Percentiles rank a stretch among this genome's conserved stretches.
phyloP scores from a whole-genome alignment of 2,329 filamentous ascomycete species.

The Nothophaeocryptopus gaeumannii region DNA sequence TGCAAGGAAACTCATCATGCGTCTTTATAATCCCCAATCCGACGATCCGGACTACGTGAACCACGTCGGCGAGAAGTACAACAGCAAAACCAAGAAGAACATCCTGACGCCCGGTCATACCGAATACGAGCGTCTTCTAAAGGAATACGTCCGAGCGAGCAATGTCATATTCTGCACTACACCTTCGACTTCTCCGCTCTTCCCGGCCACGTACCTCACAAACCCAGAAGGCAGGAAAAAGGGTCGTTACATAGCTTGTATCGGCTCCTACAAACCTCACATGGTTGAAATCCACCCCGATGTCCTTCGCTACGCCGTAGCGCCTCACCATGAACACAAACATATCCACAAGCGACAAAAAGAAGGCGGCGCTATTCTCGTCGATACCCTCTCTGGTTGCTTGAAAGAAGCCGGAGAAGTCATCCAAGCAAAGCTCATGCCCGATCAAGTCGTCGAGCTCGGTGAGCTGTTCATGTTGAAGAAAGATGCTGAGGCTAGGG shows the following conservation, averaged over 20 bases:
- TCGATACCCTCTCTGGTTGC: conserved; percentile 72
- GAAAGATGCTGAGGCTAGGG: conserved; percentile 46
- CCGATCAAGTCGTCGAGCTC: conserved; percentile 78
- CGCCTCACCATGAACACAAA: conserved; percentile 48
- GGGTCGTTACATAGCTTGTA: conserved; percentile 67
- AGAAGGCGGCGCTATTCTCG: conserved; percentile 59
- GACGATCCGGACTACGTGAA: conserved; percentile 36
- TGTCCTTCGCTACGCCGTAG: conserved; percentile 64
- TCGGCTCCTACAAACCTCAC: conserved; percentile 66
- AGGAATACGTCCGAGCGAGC: conserved; percentile 66
- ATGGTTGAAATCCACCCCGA: conserved; percentile 84
- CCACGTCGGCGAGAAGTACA: conserved; percentile 37
- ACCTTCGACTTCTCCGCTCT: conserved; percentile 69
- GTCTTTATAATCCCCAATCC: conserved; percentile 51
- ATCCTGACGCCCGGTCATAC: conserved; percentile 68
- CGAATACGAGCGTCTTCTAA: conserved; percentile 65
- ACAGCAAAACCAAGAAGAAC: conserved; percentile 58
- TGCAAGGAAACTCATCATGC: conserved; percentile 52
- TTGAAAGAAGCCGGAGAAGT: conserved; percentile 84
- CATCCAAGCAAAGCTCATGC: conserved; percentile 69
- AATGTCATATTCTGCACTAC: conserved; percentile 90
- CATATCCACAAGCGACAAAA: conserved; percentile 65
- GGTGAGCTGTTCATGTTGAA: conserved; percentile 73
- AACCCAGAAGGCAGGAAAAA: conserved; percentile 67
- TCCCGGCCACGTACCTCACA: conserved; percentile 70